phyloP scores from a whole-genome alignment of 208 protist genomes.

The Leishmania braziliensis region DNA sequence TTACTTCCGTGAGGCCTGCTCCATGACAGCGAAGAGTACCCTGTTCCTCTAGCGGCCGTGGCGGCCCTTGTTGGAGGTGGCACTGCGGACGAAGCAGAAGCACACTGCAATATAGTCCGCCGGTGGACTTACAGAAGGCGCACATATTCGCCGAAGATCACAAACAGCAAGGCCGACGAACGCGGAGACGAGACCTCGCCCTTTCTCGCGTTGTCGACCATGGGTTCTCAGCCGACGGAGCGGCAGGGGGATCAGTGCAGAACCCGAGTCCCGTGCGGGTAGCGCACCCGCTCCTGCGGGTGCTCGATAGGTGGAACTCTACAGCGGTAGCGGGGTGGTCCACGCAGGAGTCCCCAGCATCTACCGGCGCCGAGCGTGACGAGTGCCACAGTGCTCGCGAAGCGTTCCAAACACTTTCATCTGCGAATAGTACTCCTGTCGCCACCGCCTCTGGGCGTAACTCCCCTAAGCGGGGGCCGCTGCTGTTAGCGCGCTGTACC shows the following conservation, averaged over 20 bases:
- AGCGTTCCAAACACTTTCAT: no score
- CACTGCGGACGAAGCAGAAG: constrained; percentile 16
- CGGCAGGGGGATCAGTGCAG: neutral
- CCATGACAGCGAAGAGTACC: constrained; percentile 36
- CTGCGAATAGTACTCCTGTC: no score
- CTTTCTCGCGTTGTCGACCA: neutral
- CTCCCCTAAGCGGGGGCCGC: neutral
- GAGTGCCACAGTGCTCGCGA: no score
- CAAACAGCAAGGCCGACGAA: neutral
- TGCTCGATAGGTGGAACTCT: neutral
- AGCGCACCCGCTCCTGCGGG: neutral
- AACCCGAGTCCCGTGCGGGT: no score
- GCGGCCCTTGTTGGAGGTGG: constrained; percentile 43
- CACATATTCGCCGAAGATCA: constrained; percentile 8
- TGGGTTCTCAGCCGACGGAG: neutral
- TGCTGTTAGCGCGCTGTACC: neutral
- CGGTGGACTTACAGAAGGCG: neutral
- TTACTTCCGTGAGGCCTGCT: constrained; percentile 51
- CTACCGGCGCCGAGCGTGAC: neutral
- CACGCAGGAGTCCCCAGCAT: neutral
- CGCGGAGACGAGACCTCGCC: neutral
- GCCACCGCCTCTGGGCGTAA: neutral
- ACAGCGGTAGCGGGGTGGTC: neutral
- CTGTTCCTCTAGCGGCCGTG: constrained; percentile 42
- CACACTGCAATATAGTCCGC: neutral